Base-by-base conservation (phyloP, 768 basidiomycete genomes). In the Rhizopogon roseolus region DNA sequence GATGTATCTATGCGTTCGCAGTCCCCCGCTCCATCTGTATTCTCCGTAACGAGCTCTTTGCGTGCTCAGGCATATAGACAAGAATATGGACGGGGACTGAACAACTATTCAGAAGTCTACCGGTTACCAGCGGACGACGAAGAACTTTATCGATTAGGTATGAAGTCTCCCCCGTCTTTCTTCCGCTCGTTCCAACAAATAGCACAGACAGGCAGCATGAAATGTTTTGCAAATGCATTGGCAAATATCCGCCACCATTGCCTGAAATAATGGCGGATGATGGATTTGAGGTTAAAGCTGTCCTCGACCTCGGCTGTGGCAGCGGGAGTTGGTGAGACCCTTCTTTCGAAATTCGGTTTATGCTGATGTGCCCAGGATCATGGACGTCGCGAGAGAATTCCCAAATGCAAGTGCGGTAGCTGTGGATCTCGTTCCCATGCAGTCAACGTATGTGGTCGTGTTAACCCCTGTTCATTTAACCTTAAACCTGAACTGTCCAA, bases 401-500 rank as follows among this genome's bases (percentile, higher is more conserved):
- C 87, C 89, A 37, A 65, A 85, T 58, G 81, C 80, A 66, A 76
- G 71, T 57, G 78, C 80, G 22, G 85, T 91, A 28, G 90, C 85
- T 37, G 86, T 91, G 29, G 89, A 92, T 69, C 74, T 91, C 27
- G 82, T 89, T 57, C 89, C 89, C 51, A 86, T 90, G 86, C 84
- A 88, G 69, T 78, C 79, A 50, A 52, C 74, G 88, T 86, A 70
- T 67, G 86, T 70, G 17, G 52, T 32, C 37, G 14, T 53, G 51
- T 29, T 46, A 50, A 49, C 34, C 44, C 51, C 42, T 54, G 50
- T 32, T 54, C 54, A 61, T 41, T 25, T 58, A 40, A 40, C 56
- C 49, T 53, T 59, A 53, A 22, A 22, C 53, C 48, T 60, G 55
- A 67, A 22, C 34, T 9, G 16, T 16, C 42, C 54, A 59, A 87